Evolutionary conservation across 371 early-diverging fungal genomes (phyloP).

Genomic region (Synchytrium microbalum): DNA sequence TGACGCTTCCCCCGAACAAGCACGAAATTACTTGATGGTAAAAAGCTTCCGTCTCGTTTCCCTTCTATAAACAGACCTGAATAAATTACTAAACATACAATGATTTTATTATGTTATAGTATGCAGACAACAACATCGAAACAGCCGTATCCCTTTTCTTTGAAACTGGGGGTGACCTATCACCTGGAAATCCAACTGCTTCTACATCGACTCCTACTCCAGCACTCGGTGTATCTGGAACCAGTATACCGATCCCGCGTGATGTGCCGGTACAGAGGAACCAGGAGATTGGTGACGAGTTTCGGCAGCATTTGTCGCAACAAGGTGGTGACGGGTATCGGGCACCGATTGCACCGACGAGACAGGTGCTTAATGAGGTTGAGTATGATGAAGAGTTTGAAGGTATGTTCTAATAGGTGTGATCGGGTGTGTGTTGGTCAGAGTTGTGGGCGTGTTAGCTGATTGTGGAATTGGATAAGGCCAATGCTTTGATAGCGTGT

Average conservation of each 20-base stretch:
- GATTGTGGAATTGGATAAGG: too few relatives aligned
- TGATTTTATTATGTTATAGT: too few relatives aligned
- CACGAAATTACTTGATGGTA: constrained; percentile 49
- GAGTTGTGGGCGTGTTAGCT: too few relatives aligned
- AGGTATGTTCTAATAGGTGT: too few relatives aligned
- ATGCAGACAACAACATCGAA: constrained; percentile 44
- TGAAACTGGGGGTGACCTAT: constrained; percentile 51
- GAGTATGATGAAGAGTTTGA: too few relatives aligned
- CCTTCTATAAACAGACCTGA: not conserved
- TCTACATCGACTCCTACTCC: not conserved
- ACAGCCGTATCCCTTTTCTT: constrained; percentile 55
- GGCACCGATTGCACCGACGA: constrained; percentile 69
- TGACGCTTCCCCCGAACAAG: constrained; percentile 52
- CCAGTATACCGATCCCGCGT: not conserved
- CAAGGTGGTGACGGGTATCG: constrained; percentile 47
- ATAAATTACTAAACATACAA: too few relatives aligned
- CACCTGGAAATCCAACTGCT: constrained; percentile 5
- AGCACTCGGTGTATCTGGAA: constrained; percentile 11
- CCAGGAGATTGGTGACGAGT: constrained; percentile 34
- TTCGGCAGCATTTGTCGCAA: constrained; percentile 12
- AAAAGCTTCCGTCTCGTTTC: constrained; percentile 3
- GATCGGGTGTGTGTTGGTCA: too few relatives aligned
- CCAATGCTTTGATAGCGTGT: too few relatives aligned
- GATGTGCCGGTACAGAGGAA: too few relatives aligned
- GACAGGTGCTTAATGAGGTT: constrained; percentile 64